Evolutionary conservation across 2,329 filamentous ascomycete genomes (phyloP).

Genomic region (Diaporthe citriasiana): DNA sequence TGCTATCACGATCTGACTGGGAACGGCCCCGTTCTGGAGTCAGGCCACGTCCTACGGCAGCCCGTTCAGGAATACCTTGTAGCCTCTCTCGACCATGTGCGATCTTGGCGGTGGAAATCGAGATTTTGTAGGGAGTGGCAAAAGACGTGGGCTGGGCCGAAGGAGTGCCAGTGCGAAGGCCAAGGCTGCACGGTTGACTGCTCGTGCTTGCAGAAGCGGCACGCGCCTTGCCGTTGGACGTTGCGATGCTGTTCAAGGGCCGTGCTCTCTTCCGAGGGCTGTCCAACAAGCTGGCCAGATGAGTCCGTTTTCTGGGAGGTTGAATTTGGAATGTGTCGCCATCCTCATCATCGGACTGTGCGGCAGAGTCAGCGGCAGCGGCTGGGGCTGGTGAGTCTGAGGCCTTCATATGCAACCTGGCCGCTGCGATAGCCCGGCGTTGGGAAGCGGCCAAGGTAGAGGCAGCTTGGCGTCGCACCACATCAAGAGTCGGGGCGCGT

Average conservation of each 20-base stretch:
- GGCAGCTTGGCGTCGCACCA: constrained; percentile 54
- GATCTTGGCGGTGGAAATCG: neutral
- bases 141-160: neutral
- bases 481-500: constrained; percentile 54
- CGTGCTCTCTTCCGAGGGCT: constrained; percentile 52
- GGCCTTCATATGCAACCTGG: constrained; percentile 40
- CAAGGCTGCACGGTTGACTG: constrained; percentile 1
- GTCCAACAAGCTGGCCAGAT: constrained; percentile 60
- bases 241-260: constrained; percentile 48
- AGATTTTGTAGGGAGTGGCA: neutral
- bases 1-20: neutral
- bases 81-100: neutral
- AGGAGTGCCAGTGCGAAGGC: neutral
- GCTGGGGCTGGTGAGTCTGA: neutral
- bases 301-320: constrained; percentile 51
- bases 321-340: constrained; percentile 49
- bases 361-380: constrained; percentile 27
- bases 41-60: neutral
- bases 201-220: constrained; percentile 46
- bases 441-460: constrained; percentile 55
- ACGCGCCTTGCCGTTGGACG: constrained; percentile 45
- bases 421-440: constrained; percentile 48
- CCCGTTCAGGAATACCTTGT: neutral
- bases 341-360: constrained; percentile 47
- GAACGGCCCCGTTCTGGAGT: neutral